Conservation (phyloP, 78 protist species). For the Bigelowiella natans region DNA sequence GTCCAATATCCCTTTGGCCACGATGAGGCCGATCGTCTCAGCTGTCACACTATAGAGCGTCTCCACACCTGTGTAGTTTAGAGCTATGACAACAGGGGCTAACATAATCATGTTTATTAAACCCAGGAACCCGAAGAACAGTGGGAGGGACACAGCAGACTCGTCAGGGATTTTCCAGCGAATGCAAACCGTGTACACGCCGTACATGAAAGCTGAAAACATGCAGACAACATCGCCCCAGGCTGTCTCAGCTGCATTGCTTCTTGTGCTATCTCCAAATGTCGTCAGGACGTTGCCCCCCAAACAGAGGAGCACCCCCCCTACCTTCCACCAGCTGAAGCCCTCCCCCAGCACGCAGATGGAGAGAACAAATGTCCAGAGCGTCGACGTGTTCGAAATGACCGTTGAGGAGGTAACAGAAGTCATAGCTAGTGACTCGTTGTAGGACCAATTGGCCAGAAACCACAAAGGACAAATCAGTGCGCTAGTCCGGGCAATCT, state of each 20-base stretch:
- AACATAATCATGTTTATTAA: not conserved
- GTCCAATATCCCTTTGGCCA: slow-evolving; percentile 32
- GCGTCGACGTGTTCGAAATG: slow-evolving; percentile 2
- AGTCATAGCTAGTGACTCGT: slow-evolving; percentile 9
- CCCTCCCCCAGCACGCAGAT: not conserved
- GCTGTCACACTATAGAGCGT: not conserved
- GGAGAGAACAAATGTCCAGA: slow-evolving; percentile 31
- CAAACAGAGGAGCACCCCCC: slow-evolving; percentile 2
- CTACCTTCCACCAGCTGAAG: not conserved
- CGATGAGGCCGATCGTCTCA: not conserved
- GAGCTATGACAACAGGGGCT: not conserved
- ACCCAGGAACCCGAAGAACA: slow-evolving; percentile 53
- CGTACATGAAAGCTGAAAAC: slow-evolving; percentile 39
- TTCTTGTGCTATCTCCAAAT: not conserved
- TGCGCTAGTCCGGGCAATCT: no score
- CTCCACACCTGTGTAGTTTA: not conserved
- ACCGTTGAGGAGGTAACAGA: slow-evolving; percentile 38
- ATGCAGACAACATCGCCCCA: slow-evolving; percentile 45
- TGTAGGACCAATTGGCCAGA: slow-evolving; percentile 33
- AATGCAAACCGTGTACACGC: slow-evolving; percentile 29
- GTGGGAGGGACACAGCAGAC: not conserved
- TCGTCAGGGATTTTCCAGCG: slow-evolving; percentile 1
- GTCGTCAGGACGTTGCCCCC: not conserved
- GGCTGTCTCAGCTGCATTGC: not conserved
- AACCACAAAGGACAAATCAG: slow-evolving; percentile 39